These are phyloP conservation scores for Candida saitoana DNA, from an alignment of 805 yeast species.

Conservation along the genomic window DNA sequence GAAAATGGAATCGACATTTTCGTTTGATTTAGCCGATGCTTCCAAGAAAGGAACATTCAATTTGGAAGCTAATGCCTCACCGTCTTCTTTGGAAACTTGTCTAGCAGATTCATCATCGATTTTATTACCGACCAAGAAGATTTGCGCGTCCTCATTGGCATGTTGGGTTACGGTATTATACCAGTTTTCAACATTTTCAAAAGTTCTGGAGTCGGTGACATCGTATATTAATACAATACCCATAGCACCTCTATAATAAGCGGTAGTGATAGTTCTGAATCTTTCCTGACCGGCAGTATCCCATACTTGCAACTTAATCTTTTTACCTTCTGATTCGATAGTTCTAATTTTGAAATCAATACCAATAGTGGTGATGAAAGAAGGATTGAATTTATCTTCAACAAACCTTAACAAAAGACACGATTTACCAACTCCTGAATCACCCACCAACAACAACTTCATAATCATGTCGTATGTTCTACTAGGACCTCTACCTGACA, in stretches of 20 bases:
- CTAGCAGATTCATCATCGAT: slow-evolving; percentile 86
- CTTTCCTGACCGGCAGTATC: slow-evolving; percentile 98
- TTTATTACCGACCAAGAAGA: slow-evolving; percentile 93
- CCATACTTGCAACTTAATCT: slow-evolving; percentile 93
- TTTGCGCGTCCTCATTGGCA: slow-evolving; percentile 93
- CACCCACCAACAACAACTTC: slow-evolving; percentile 91
- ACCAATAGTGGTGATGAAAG: slow-evolving; percentile 96
- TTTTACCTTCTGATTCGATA: slow-evolving; percentile 87
- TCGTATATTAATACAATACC: slow-evolving; percentile 82
- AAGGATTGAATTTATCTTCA: slow-evolving; percentile 94
- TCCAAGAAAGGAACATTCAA: slow-evolving; percentile 89
- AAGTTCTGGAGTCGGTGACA: slow-evolving; percentile 85
- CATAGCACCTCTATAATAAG: slow-evolving; percentile 86
- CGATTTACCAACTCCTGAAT: slow-evolving; percentile 85
- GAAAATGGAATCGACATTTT: slow-evolving; percentile 88
- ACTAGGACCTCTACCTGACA: slow-evolving; percentile 62
- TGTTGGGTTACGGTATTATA: slow-evolving; percentile 92
- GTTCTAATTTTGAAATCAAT: slow-evolving; percentile 97
- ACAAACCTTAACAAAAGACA: slow-evolving; percentile 89
- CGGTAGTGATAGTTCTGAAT: slow-evolving; percentile 91
- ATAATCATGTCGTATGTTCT: slow-evolving; percentile 84
- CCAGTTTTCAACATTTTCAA: slow-evolving; percentile 92
- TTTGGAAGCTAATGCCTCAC: slow-evolving; percentile 81
- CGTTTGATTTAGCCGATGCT: slow-evolving; percentile 92
- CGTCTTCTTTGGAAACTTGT: slow-evolving; percentile 85